Base-by-base conservation (phyloP, 306 rosid species). In the Ziziphus jujuba region DNA sequence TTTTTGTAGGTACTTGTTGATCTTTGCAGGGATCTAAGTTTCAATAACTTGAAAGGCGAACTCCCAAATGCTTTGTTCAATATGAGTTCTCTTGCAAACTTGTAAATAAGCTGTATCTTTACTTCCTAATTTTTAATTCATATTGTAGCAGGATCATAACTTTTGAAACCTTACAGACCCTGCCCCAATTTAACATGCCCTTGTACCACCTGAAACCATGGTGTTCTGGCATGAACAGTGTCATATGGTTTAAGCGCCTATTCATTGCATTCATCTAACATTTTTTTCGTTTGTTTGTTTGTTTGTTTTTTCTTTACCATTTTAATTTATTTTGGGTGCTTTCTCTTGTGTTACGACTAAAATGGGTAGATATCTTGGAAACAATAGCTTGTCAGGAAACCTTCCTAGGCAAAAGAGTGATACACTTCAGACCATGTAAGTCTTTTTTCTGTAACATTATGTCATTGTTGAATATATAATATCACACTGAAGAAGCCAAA, bases 291-390 rank as follows among this genome's bases (percentile, higher is more conserved):
- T n/a, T n/a, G n/a, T n/a, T n/a, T n/a, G n/a, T 44, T 43, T 12
- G 4, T 1, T 35, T n/a, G 47, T 7, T 3, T 36, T 36, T 36
- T n/a, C n/a, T n/a, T n/a, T n/a, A n/a, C n/a, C n/a, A n/a, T n/a
- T n/a, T n/a, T n/a, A n/a, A n/a, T 7, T 36, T 36, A 36, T 7
- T 7, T 5, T 63, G 34, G 77, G 1, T 21, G 11, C 49, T 40
- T 40, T 59, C 31, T 48, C 16, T 36, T 28, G n/a, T 6, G 7
- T 8, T 9, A 3, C 24, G 2, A n/a, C 28, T 28, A 25, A 19
- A 59, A 38, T 65, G 40, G 13, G 28, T 61, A 77, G 81, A 56
- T 77, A 71, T 71, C 81, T 77, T 71, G 81, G 81, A 44, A 77
- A 71, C 77, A 77, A 71, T 33, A 71, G 73, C 53, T 53, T 77